Conservation (phyloP, 2,329 filamentous ascomycete species). For the Emergomyces orientalis region DNA sequence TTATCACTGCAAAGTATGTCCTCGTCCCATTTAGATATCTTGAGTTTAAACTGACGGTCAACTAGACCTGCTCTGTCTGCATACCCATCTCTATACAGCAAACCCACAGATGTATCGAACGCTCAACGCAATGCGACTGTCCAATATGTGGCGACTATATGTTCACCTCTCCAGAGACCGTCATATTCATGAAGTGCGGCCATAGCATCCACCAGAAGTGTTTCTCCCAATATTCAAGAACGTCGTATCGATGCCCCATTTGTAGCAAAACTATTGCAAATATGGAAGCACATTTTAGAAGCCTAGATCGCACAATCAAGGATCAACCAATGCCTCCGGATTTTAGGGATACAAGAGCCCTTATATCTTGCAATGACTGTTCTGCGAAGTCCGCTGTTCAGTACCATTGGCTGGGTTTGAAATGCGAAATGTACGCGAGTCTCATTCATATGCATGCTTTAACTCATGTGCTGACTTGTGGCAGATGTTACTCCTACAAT, state of each 20-base stretch:
- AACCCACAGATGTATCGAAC: slow-evolving; percentile 87
- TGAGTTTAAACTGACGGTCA: slow-evolving; percentile 20
- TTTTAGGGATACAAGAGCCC: slow-evolving; percentile 67
- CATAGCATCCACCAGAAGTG: slow-evolving; percentile 91
- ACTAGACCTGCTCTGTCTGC: slow-evolving; percentile 79
- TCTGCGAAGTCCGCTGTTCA: slow-evolving; percentile 73
- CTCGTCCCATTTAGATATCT: not conserved
- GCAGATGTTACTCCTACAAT: slow-evolving; percentile 40
- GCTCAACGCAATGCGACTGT: slow-evolving; percentile 89
- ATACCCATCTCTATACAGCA: slow-evolving; percentile 78
- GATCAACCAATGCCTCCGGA: slow-evolving; percentile 86
- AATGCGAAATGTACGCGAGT: slow-evolving; percentile 54
- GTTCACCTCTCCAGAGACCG: slow-evolving; percentile 79
- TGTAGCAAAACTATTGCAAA: slow-evolving; percentile 96
- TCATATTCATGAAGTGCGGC: slow-evolving; percentile 91
- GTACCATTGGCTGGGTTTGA: slow-evolving; percentile 92
- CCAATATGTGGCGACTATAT: slow-evolving; percentile 96
- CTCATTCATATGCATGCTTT: not conserved
- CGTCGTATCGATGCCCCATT: slow-evolving; percentile 90
- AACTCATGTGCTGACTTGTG: slow-evolving; percentile 9
- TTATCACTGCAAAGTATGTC: slow-evolving; percentile 84
- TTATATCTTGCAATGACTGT: slow-evolving; percentile 92
- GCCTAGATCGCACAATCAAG: slow-evolving; percentile 77
- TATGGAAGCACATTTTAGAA: slow-evolving; percentile 92
- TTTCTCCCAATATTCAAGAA: slow-evolving; percentile 77